Conservation (phyloP, 352 stramenopile species). For the Pythium sukuiense region DNA sequence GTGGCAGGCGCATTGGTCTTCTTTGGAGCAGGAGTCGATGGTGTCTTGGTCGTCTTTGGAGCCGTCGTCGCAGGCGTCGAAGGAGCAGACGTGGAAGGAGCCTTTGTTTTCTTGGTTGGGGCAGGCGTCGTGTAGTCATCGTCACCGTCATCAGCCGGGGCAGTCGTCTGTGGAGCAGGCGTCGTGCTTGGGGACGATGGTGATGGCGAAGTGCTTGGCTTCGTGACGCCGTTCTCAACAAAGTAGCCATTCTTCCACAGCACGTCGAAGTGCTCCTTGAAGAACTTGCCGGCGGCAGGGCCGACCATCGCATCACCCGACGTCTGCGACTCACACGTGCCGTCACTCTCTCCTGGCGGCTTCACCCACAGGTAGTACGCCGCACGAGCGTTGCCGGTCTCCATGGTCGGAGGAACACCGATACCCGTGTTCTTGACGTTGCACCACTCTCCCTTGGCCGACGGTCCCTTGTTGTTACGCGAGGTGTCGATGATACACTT, state of each 20-base stretch:
- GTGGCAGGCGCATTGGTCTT: not conserved
- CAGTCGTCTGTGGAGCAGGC: not conserved
- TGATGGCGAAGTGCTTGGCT: not conserved
- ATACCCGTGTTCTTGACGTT: constrained; percentile 36
- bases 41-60: not conserved
- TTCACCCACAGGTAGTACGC: constrained; percentile 42
- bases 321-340: constrained; percentile 23
- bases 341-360: constrained; percentile 38
- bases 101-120: not conserved
- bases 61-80: not conserved
- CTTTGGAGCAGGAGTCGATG: not conserved
- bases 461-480: constrained; percentile 30
- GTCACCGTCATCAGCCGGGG: not conserved
- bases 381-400: constrained; percentile 21
- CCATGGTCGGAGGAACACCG: constrained; percentile 28
- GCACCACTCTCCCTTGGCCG: constrained; percentile 30
- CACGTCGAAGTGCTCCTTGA: constrained; percentile 33
- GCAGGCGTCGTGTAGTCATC: not conserved
- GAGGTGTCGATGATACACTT: constrained; percentile 40
- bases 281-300: constrained; percentile 32
- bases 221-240: constrained; percentile 14
- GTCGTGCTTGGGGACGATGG: not conserved
- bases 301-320: constrained; percentile 25
- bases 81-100: not conserved
- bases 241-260: constrained; percentile 40